Conservation (phyloP, 73 alveolate species). For the Paramecium caudatum region DNA sequence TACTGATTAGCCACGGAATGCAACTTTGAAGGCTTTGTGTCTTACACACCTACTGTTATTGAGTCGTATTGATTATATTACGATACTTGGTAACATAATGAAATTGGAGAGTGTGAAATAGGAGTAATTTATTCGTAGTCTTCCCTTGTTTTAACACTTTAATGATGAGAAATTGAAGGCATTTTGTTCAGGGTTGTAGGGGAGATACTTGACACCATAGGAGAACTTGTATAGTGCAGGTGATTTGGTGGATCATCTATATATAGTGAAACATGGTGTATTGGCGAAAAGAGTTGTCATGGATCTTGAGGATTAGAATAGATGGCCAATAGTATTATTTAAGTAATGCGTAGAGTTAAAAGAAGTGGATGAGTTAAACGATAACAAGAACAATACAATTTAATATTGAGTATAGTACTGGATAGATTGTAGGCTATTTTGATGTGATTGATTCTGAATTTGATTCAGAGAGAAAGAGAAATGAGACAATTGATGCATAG, state of each 20-base stretch:
- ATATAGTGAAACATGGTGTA: constrained; percentile 20
- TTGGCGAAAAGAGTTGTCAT: constrained; percentile 19
- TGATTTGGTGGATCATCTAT: constrained; percentile 50
- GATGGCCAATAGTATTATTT: constrained; percentile 54
- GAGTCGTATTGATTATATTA: constrained; percentile 36
- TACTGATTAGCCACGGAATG: constrained; percentile 9
- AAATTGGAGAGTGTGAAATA: constrained; percentile 11
- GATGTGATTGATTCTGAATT: constrained; percentile 20
- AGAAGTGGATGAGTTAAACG: constrained; percentile 42
- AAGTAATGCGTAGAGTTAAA: not conserved
- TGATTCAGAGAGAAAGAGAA: constrained; percentile 45
- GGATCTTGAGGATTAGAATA: constrained; percentile 62
- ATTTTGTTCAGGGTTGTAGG: constrained; percentile 35
- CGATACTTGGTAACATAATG: constrained; percentile 22
- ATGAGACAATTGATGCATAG: constrained; percentile 42
- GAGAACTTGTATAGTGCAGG: constrained; percentile 62
- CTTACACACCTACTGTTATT: not conserved
- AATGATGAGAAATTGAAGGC: constrained; percentile 42
- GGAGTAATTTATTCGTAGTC: constrained; percentile 24
- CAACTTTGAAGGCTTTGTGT: not conserved
- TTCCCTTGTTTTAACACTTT: constrained; percentile 34
- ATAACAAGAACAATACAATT: constrained; percentile 47
- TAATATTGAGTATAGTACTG: constrained; percentile 20
- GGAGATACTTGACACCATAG: constrained; percentile 53
- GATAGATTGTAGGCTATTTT: constrained; percentile 33